Percentiles rank a stretch among this genome's conserved stretches.
Evolutionary conservation across 345 rosid species (phyloP).

Genomic region (Populus davidiana): DNA sequence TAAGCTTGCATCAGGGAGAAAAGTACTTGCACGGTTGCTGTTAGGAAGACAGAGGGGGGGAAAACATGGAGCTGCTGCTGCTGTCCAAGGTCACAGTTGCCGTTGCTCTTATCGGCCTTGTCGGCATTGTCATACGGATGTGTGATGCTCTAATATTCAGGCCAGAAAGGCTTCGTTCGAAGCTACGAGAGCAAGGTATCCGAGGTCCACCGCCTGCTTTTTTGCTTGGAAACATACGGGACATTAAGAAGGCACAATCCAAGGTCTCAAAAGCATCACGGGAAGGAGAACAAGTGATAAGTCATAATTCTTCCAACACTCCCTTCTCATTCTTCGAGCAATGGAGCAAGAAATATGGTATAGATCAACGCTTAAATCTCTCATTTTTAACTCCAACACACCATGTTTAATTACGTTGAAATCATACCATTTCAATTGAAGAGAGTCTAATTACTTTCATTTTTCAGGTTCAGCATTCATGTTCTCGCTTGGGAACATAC

Average conservation of each 20-base stretch:
- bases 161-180: slow-evolving; percentile 1
- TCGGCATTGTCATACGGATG: neutral
- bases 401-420: no score
- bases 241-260: neutral
- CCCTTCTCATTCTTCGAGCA: slow-evolving; percentile 24
- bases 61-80: no score
- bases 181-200: slow-evolving; percentile 10
- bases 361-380: neutral
- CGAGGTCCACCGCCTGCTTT: slow-evolving; percentile 8
- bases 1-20: no score
- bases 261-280: neutral
- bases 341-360: slow-evolving; percentile 29
- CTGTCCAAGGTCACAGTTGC: no score
- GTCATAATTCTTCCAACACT: slow-evolving; percentile 18
- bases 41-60: no score
- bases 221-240: slow-evolving; percentile 7
- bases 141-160: neutral
- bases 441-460: neutral
- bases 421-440: no score
- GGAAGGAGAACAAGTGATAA: neutral
- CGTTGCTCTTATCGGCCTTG: no score
- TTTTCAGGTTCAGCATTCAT: slow-evolving; percentile 20
- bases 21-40: no score
- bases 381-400: neutral
- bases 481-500: slow-evolving; percentile 28